A percentile compares a stretch with the other conserved stretches of the same genome.
phyloP scores from a whole-genome alignment of 129 eudicot species.

The Flaveria trinervia region DNA sequence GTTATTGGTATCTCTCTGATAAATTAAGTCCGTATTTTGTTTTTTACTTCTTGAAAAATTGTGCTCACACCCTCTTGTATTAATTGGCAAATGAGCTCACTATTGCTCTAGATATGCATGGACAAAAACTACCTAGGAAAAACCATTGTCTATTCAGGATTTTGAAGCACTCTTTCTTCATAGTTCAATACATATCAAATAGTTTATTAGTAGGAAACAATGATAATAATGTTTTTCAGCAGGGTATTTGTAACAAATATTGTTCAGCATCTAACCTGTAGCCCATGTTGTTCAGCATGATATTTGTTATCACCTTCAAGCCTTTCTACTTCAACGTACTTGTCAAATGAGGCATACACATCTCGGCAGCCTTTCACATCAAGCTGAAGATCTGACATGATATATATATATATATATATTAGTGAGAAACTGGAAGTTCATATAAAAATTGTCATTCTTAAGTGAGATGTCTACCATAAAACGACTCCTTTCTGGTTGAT shows the following conservation, averaged over 20 bases:
- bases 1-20: not conserved
- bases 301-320: conserved; percentile 94
- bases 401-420: conserved; percentile 16
- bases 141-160: not conserved
- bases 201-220: not conserved
- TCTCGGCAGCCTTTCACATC: conserved; percentile 95
- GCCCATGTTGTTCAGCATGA: conserved; percentile 90
- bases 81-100: conserved; percentile 13
- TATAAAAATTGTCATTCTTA: conserved; percentile 3
- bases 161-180: conserved; percentile 1
- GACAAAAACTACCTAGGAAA: not conserved
- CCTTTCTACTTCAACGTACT: conserved; percentile 91
- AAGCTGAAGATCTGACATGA: conserved; percentile 85
- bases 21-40: not conserved
- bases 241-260: conserved; percentile 13
- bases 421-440: conserved; percentile 9
- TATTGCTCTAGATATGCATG: not conserved
- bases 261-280: conserved; percentile 60
- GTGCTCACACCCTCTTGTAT: not conserved
- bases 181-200: not conserved
- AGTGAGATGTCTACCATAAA: conserved; percentile 57
- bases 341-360: conserved; percentile 97
- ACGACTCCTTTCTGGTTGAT: conserved; percentile 90
- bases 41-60: not conserved
- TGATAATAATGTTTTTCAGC: not conserved